Base-by-base conservation (phyloP, 345 rosid genomes). In the Dipteronia sinensis region DNA sequence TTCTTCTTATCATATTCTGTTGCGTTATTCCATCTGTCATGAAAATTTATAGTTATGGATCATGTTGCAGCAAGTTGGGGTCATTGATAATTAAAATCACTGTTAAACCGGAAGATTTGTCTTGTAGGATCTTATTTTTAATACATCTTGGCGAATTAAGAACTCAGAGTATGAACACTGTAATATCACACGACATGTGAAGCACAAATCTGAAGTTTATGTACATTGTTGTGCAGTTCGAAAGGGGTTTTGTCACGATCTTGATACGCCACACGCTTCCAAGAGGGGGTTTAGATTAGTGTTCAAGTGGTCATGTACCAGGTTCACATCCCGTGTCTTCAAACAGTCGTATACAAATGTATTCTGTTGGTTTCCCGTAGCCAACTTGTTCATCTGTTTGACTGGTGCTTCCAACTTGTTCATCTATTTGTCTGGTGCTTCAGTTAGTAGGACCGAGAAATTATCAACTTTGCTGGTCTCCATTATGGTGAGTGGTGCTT, bases 231-330 rank as follows among this genome's bases (percentile, higher is more conserved):
- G 23, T 80, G 88, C 97, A 92, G 98, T 83, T 95, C 98, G 0
- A 93, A 95, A 81, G 98, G 98, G 70, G 96, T 95, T 69, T 84
- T 95, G 22, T 92, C 86, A 44, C 85, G 90, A 72, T 80, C 91
- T 59, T 89, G 80, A 85, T 69, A n/a, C 23, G 16, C 12, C 13
- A 6, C 10, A 11, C 23, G 70, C 51, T 13, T 49, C 16, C 0
- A 7, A 53, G 65, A 27, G 3, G 70, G 66, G 22, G 10, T n/a
- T 53, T 20, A 42, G n/a, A 6, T 19, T 67, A 16, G 22, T 55
- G 16, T 34, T 22, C 10, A 53, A 31, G 53, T 55, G 17, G 58
- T 53, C 12, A 4, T 38, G 44, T 2, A 23, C 12, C 10, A 67
- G 53, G 55, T 2, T 67, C 38, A 23, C 16, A 53, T 56, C 6